Conservation (phyloP, 192 early-diverging fungal genomes). For the Coemansia sp. region DNA sequence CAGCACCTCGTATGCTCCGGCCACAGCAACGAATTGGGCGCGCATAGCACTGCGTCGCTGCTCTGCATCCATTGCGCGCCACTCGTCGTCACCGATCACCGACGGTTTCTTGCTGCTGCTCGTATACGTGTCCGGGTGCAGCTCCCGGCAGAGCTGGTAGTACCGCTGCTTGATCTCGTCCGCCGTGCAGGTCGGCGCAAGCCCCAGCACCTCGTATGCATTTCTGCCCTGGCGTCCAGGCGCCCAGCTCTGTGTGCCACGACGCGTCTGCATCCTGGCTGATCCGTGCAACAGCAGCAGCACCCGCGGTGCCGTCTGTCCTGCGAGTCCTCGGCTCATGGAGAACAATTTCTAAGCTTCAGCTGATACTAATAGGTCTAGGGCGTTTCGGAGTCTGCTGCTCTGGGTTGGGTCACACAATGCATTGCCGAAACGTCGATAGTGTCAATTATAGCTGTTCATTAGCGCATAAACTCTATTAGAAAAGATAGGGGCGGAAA, state of each 20-base stretch:
- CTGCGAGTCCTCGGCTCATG: neutral
- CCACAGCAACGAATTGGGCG: constrained; percentile 24
- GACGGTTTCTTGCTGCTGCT: neutral
- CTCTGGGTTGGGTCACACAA: too few species aligned
- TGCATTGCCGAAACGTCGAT: too few species aligned
- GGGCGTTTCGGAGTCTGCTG: too few species aligned
- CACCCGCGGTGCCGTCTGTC: neutral
- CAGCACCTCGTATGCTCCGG: constrained; percentile 33
- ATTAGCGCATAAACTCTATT: too few species aligned
- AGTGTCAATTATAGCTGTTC: too few species aligned
- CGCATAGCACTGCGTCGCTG: constrained; percentile 11
- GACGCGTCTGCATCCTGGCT: constrained; percentile 9
- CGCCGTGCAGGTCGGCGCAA: constrained; percentile 4
- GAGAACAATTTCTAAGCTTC: too few species aligned
- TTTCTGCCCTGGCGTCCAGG: too few species aligned
- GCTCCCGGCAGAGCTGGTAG: constrained; percentile 40
- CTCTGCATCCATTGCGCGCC: constrained; percentile 13
- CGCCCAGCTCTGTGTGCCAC: constrained; percentile 14
- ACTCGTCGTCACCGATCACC: constrained; percentile 2
- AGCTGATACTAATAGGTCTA: too few species aligned
- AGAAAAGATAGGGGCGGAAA: neutral
- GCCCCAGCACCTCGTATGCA: constrained; percentile 32
- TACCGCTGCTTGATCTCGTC: constrained; percentile 38
- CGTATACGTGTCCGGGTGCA: constrained; percentile 34
- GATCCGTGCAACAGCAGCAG: neutral